Evolutionary conservation across 257 asterid species (phyloP).

Genomic region (Haberlea rhodopensis): DNA sequence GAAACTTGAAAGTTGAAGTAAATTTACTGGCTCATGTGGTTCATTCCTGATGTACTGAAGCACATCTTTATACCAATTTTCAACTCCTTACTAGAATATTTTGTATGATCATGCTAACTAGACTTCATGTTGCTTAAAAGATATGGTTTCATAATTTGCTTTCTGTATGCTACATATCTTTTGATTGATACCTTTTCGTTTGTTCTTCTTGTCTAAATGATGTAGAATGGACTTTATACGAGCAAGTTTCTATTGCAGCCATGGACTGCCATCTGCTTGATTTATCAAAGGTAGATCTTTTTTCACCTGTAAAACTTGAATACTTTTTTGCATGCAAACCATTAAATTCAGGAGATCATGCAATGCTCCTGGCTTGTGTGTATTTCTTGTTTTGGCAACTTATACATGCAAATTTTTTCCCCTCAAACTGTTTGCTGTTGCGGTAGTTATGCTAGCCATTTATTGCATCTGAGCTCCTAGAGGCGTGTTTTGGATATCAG

Average conservation of each 20-base stretch:
- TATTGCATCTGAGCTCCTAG: background rate
- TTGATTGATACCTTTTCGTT: constrained; percentile 27
- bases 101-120: background rate
- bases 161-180: constrained; percentile 18
- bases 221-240: constrained; percentile 94
- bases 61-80: background rate
- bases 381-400: background rate
- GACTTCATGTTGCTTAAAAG: background rate
- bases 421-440: too few relatives aligned
- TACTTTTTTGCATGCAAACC: background rate
- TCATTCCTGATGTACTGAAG: background rate
- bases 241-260: constrained; percentile 95
- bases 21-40: background rate
- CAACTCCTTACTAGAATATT: background rate
- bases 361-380: background rate
- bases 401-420: background rate
- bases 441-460: background rate
- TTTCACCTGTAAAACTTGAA: background rate
- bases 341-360: constrained; percentile 9
- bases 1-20: background rate
- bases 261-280: constrained; percentile 96
- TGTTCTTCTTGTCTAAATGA: constrained; percentile 15
- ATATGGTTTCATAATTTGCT: background rate
- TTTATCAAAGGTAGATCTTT: constrained; percentile 68
- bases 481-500: background rate